Conservation (phyloP, 805 yeast species). For the Dipodascopsis uninucleata region DNA sequence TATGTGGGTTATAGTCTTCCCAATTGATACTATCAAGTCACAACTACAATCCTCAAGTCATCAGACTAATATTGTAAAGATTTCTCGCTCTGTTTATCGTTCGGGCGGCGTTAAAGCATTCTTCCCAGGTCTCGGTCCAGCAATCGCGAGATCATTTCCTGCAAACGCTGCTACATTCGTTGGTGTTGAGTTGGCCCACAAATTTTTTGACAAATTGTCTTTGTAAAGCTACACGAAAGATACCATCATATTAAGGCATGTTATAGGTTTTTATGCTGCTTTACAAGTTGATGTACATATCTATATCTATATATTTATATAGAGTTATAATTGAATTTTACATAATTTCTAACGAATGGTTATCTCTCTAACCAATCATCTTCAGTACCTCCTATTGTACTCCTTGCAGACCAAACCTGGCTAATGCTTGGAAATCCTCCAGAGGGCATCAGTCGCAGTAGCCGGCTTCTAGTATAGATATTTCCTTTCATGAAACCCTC, state of each 20-base stretch:
- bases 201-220: conserved; percentile 34
- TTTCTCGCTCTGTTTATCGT: conserved; percentile 63
- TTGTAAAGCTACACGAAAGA: too few relatives aligned
- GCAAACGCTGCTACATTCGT: conserved; percentile 99
- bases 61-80: conserved; percentile 54
- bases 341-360: neutral
- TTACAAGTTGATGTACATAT: neutral
- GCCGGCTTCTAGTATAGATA: conserved; percentile 28
- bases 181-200: conserved; percentile 80
- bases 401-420: conserved; percentile 20
- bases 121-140: conserved; percentile 98
- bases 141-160: conserved; percentile 89
- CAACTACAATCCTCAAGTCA: conserved; percentile 65
- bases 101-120: conserved; percentile 84
- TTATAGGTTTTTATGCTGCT: neutral
- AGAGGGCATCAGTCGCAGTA: conserved; percentile 19
- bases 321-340: neutral
- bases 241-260: too few relatives aligned
- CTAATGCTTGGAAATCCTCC: conserved; percentile 17
- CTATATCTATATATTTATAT: neutral
- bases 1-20: conserved; percentile 96
- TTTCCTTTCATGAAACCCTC: conserved; percentile 40
- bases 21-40: conserved; percentile 90
- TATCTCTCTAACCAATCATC: conserved; percentile 27
- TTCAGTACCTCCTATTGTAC: conserved; percentile 15